These are phyloP conservation scores for Vigna mungo DNA, from an alignment of 306 rosid species.

Conservation along the genomic window DNA sequence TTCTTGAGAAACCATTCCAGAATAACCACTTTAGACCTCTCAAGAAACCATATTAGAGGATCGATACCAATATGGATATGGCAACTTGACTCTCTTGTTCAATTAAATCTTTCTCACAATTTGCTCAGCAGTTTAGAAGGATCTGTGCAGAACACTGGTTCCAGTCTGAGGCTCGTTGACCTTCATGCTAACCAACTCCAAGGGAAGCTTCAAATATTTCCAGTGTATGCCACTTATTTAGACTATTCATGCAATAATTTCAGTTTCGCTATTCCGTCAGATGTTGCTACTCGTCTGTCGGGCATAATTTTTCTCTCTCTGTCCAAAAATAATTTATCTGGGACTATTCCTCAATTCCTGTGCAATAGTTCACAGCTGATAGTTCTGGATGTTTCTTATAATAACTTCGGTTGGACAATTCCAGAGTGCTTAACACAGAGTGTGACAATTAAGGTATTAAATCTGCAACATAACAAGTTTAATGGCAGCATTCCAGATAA, in stretches of 20 bases:
- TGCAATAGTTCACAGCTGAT: constrained; percentile 39
- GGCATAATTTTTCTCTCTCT: constrained; percentile 30
- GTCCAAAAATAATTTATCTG: constrained; percentile 25
- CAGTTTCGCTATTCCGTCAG: constrained; percentile 37
- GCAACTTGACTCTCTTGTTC: not conserved
- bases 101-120: constrained; percentile 64
- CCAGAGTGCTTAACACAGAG: constrained; percentile 39
- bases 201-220: constrained; percentile 42
- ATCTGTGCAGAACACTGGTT: not conserved
- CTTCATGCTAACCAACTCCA: constrained; percentile 51
- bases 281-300: not conserved
- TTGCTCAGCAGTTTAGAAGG: not conserved
- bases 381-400: constrained; percentile 53
- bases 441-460: constrained; percentile 27
- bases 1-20: not conserved
- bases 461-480: constrained; percentile 38
- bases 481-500: constrained; percentile 23
- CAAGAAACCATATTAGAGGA: constrained; percentile 51
- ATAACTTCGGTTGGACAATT: constrained; percentile 31
- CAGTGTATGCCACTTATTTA: not conserved
- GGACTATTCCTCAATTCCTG: constrained; percentile 42
- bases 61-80: constrained; percentile 63
- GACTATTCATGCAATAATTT: constrained; percentile 55
- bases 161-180: constrained; percentile 16
- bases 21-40: constrained; percentile 49